Evolutionary conservation across 2,329 filamentous ascomycete genomes (phyloP), one percentile per base, ranked within the genome.

Genomic region (Pseudogymnoascus sp.): DNA sequence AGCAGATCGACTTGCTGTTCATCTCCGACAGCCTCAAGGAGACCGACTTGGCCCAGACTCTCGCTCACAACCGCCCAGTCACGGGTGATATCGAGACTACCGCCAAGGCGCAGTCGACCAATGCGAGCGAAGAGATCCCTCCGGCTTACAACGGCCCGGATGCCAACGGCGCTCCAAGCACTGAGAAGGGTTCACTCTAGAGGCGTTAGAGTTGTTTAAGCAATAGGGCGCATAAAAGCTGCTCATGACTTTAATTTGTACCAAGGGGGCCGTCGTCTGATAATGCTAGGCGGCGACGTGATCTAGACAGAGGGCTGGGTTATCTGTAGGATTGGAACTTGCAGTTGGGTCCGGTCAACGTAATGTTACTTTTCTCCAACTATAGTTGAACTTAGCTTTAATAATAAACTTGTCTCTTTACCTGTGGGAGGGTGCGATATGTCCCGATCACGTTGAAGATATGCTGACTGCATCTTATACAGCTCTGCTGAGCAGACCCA

Each of bases 1-100:
- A 73, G 64, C 64, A 70, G 47, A 33, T 54, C 47, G 47, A 54
- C 17, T 26, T 54, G 2, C 5, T 54, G 26, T 54, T 54, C 8
- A 54, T 54, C 4, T 54, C 47, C 5, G 47, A 54, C 6, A 54
- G 26, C n/a, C 47, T 54, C 13, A 54, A 54, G 15, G 47, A 54
- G 3, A 54, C 47, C 26, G 47, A 54, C 26, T 17, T 54, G 47
- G 47, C 26, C 5, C 47, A 54, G 29, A 54, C 47, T 33, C 47
- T 54, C 33, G 47, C 47, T 2, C 47, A 54, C 29, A 33, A 54
- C 26, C 29, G 47, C 9, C 47, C 47, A 33, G 26, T 33, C 9
- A 54, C 47, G 26, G 47, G 47, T 54, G 47, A 54, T 33, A n/a
- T 54, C n/a, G 47, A 54, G 26, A 54, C 47, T 33, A 17, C 47